A percentile compares a stretch with the other conserved stretches of the same genome.
Conservation (phyloP, 306 rosid species). For the Castanea sativa region DNA sequence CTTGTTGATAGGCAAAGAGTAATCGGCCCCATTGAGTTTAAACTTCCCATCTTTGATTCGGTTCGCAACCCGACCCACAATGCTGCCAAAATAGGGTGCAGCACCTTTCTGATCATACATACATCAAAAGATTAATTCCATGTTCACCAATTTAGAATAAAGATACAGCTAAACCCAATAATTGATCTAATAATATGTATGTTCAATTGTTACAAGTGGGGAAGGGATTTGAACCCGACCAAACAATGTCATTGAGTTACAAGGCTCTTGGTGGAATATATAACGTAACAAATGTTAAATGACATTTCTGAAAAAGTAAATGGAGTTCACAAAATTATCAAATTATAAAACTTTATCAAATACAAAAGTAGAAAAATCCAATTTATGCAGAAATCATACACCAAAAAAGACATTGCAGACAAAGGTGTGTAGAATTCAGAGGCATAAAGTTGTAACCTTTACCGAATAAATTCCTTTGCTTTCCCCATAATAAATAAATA, state of each 20-base stretch:
- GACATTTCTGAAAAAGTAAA: neutral
- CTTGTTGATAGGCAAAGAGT: constrained; percentile 72
- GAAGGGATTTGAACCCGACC: too few relatives aligned
- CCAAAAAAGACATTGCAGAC: neutral
- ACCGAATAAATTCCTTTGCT: neutral
- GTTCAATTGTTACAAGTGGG: too few relatives aligned
- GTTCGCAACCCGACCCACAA: constrained; percentile 95
- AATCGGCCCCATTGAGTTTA: constrained; percentile 60
- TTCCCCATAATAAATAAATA: neutral
- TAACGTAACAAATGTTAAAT: neutral
- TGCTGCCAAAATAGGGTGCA: constrained; percentile 87
- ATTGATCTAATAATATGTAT: neutral
- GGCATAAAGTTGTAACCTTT: neutral
- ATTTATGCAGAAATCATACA: neutral
- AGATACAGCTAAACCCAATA: neutral
- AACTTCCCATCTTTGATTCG: constrained; percentile 89
- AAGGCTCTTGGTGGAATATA: too few relatives aligned
- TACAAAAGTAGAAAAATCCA: too few relatives aligned
- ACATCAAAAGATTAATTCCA: constrained; percentile 1
- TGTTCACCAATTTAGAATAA: neutral
- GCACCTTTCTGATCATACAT: constrained; percentile 59
- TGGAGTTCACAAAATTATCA: neutral
- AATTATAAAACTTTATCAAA: neutral
- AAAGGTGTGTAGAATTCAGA: neutral
- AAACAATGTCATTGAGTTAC: too few relatives aligned